Evolutionary conservation across 805 yeast species (phyloP).

Genomic region (Monosporozyma servazzii): DNA sequence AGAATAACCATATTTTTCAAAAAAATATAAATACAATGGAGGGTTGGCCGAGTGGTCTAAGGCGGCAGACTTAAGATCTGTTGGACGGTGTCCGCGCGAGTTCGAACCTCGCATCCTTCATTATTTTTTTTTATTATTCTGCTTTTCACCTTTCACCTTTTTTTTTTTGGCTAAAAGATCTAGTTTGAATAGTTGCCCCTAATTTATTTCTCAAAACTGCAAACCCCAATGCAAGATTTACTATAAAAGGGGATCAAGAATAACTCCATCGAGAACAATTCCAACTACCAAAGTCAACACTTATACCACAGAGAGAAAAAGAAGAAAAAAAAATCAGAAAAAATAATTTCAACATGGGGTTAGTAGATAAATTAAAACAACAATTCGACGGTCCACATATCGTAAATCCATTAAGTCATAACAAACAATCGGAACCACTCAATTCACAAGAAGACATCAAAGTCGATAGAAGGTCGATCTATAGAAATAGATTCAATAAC

Average conservation of each 20-base stretch:
- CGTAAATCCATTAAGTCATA: background rate
- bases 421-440: conserved; percentile 18
- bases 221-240: background rate
- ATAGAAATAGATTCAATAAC: conserved; percentile 51
- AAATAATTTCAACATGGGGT: conserved; percentile 1
- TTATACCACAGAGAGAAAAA: background rate
- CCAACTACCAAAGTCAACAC: background rate
- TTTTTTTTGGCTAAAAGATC: background rate
- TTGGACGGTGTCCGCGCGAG: conserved; percentile 1
- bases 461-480: conserved; percentile 39
- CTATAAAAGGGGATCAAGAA: background rate
- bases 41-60: conserved; percentile 16
- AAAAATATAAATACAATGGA: conserved; percentile 1
- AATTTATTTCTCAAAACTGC: no score
- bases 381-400: conserved; percentile 15
- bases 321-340: background rate
- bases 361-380: conserved; percentile 19
- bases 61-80: conserved; percentile 9
- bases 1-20: no score
- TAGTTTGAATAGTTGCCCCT: background rate
- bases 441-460: conserved; percentile 32
- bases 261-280: no score
- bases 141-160: background rate
- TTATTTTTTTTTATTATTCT: background rate
- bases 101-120: conserved; percentile 1